These are phyloP conservation scores for Russula emetica DNA, from an alignment of 768 basidiomycete species.

Conservation along the genomic window DNA sequence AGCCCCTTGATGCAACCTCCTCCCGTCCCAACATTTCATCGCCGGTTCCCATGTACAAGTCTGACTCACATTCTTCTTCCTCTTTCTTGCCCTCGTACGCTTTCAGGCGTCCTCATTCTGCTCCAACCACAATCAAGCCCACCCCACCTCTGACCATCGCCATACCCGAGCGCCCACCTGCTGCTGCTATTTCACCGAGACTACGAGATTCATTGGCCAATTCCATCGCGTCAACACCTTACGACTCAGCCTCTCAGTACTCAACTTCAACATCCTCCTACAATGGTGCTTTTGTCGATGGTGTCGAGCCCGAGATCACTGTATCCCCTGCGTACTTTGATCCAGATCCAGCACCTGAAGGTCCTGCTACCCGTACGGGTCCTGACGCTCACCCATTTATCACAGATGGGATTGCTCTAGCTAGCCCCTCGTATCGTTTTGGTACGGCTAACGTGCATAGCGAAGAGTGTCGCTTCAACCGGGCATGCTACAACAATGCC, in stretches of 20 bases:
- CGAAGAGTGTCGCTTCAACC: conserved; percentile 28
- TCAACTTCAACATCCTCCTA: conserved; percentile 20
- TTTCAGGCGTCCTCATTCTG: conserved; percentile 12
- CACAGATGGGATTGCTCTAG: conserved; percentile 22
- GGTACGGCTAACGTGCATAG: conserved; percentile 22
- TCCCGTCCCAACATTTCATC: conserved; percentile 23
- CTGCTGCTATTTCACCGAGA: neutral
- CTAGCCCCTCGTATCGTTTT: conserved; percentile 19
- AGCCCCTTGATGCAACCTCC: conserved; percentile 23
- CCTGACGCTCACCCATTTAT: conserved; percentile 32
- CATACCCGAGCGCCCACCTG: conserved; percentile 11
- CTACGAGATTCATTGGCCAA: conserved; percentile 18
- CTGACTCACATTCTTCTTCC: conserved; percentile 17
- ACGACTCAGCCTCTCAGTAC: conserved; percentile 19
- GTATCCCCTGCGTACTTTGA: conserved; percentile 46
- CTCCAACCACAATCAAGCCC: neutral
- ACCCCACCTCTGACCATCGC: conserved; percentile 5
- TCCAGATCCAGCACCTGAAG: conserved; percentile 43
- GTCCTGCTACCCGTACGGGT: conserved; percentile 42
- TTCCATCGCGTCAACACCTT: conserved; percentile 23
- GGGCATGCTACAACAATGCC: conserved; percentile 23
- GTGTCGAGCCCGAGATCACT: conserved; percentile 23
- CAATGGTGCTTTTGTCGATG: conserved; percentile 12
- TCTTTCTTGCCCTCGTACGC: conserved; percentile 22
- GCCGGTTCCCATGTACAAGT: conserved; percentile 13